phyloP scores from a whole-genome alignment of 1,284 basidiomycete genomes.

The Ceratobasidium sp. region DNA sequence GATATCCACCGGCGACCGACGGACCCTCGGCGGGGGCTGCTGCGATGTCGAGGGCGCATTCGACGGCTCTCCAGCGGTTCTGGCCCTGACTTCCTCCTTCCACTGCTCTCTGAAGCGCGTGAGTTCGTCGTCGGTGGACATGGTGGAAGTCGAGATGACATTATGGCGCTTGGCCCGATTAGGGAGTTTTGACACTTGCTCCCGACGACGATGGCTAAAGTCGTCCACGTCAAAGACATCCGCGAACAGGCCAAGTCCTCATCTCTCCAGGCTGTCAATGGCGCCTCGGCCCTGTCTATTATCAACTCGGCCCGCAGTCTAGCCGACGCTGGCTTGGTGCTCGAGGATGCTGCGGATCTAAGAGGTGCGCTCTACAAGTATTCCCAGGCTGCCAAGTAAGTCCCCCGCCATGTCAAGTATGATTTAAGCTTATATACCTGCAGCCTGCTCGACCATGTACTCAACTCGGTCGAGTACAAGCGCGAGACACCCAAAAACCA shows the following conservation, averaged over 20 bases:
- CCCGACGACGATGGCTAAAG: slow-evolving; percentile 43
- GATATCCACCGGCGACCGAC: slow-evolving; percentile 49
- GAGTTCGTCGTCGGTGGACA: slow-evolving; percentile 63
- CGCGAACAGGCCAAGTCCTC: slow-evolving; percentile 34
- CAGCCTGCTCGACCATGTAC: slow-evolving; percentile 40
- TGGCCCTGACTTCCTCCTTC: slow-evolving; percentile 71
- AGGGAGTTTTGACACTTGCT: slow-evolving; percentile 19
- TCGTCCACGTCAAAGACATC: slow-evolving; percentile 39
- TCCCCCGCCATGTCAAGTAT: background rate
- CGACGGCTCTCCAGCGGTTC: slow-evolving; percentile 46
- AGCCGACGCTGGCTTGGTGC: slow-evolving; percentile 43
- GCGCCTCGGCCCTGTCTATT: slow-evolving; percentile 21
- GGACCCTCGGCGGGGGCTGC: slow-evolving; percentile 47
- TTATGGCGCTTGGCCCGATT: background rate
- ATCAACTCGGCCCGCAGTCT: slow-evolving; percentile 10
- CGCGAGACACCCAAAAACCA: slow-evolving; percentile 40
- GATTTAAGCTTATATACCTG: background rate
- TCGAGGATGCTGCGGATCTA: slow-evolving; percentile 48
- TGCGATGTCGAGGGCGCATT: slow-evolving; percentile 38
- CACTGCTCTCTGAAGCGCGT: slow-evolving; percentile 80
- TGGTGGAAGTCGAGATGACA: slow-evolving; percentile 23
- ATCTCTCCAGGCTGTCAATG: slow-evolving; percentile 27
- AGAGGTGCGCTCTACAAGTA: slow-evolving; percentile 47
- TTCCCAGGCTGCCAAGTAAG: slow-evolving; percentile 47
- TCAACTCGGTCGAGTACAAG: slow-evolving; percentile 43